phyloP scores from a whole-genome alignment of 2,329 filamentous ascomycete species.

The Fusarium lyarnte region DNA sequence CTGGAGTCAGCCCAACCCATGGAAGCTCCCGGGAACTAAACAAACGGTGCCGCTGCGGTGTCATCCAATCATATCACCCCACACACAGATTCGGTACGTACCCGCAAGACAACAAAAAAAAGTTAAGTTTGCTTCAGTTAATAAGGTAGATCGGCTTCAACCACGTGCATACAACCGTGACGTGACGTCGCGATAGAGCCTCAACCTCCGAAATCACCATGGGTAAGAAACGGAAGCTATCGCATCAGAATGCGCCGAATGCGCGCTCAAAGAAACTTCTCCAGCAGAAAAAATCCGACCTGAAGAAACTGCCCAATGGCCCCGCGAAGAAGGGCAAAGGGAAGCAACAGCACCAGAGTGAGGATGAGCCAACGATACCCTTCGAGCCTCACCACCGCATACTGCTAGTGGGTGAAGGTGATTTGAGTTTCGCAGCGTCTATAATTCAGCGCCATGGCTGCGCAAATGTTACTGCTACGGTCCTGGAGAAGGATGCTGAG shows the following conservation, averaged over 20 bases:
- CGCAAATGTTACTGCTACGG: constrained; percentile 74
- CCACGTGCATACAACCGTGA: constrained; percentile 10
- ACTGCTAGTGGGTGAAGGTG: constrained; percentile 81
- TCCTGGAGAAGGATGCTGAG: constrained; percentile 66
- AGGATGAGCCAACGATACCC: constrained; percentile 65
- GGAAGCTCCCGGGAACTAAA: constrained; percentile 42
- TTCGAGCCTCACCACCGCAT: constrained; percentile 74
- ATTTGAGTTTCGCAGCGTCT: constrained; percentile 79
- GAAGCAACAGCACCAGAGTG: constrained; percentile 42
- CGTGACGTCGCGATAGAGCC: constrained; percentile 19
- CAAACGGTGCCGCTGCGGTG: constrained; percentile 28
- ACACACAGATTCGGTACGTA: constrained; percentile 9
- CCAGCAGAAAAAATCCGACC: constrained; percentile 28
- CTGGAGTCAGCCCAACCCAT: constrained; percentile 22
- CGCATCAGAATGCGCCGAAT: constrained; percentile 36
- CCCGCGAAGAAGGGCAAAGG: constrained; percentile 36
- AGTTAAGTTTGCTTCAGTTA: not conserved
- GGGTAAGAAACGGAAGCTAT: constrained; percentile 57
- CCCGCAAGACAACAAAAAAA: constrained; percentile 12
- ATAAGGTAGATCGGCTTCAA: not conserved
- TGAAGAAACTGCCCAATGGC: constrained; percentile 35
- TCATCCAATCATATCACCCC: constrained; percentile 34
- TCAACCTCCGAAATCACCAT: constrained; percentile 37
- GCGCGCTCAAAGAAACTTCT: constrained; percentile 33
- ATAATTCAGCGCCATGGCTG: constrained; percentile 73